Percentiles rank a stretch among this genome's conserved stretches.
phyloP scores from a whole-genome alignment of 169 alveolate genomes.

The Plasmodium inui region DNA sequence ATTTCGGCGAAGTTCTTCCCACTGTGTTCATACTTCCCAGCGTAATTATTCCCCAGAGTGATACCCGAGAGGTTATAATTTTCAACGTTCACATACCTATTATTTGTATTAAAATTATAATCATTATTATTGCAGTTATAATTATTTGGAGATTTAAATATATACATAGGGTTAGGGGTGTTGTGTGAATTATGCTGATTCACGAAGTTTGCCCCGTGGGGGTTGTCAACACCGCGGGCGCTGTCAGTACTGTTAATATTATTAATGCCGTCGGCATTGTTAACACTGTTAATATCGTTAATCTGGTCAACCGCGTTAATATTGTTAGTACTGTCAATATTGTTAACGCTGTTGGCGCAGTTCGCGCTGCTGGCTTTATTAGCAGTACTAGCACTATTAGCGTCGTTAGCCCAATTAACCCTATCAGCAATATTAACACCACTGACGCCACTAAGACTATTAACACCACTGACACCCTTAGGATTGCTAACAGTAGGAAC shows the following conservation, averaged over 20 bases:
- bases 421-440: slow-evolving; percentile 15
- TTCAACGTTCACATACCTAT: slow-evolving; percentile 70
- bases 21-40: neutral
- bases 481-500: neutral
- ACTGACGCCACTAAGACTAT: slow-evolving; percentile 13
- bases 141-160: slow-evolving; percentile 41
- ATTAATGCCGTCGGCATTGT: neutral
- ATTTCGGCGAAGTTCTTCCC: neutral
- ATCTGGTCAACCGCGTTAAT: neutral
- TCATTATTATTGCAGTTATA: slow-evolving; percentile 53
- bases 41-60: slow-evolving; percentile 19
- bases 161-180: slow-evolving; percentile 42
- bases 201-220: neutral
- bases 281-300: neutral
- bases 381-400: slow-evolving; percentile 5
- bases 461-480: slow-evolving; percentile 2
- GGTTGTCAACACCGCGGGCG: neutral
- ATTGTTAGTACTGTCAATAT: neutral
- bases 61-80: slow-evolving; percentile 16
- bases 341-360: neutral
- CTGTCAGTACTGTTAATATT: neutral
- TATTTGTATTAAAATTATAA: slow-evolving; percentile 66
- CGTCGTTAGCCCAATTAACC: neutral
- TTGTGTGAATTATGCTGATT: slow-evolving; percentile 26
- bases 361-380: neutral